phyloP scores from a whole-genome alignment of 176 grass and related monocot species.

The Elymus sibiricus region DNA sequence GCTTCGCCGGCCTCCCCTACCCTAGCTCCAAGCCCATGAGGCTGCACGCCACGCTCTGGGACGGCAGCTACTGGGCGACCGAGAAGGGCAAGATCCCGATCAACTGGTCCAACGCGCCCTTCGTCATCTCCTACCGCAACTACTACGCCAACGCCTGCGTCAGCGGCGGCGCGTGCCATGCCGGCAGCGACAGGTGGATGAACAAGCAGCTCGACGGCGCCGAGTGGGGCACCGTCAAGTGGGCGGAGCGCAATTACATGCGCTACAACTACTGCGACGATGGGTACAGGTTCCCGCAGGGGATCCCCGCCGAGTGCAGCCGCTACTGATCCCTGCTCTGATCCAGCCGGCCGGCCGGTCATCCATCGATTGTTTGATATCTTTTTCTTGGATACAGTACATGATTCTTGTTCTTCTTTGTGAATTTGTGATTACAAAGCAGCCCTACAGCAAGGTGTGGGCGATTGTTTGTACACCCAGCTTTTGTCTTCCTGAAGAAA shows the following conservation, averaged over 20 bases:
- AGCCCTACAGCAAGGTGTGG: not conserved
- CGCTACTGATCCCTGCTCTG: not conserved
- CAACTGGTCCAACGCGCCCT: slow-evolving; percentile 24
- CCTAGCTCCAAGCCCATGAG: slow-evolving; percentile 41
- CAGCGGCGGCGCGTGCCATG: not conserved
- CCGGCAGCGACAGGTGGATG: not conserved
- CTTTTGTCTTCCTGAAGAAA: not conserved
- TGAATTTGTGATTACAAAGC: not conserved
- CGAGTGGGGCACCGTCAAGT: not conserved
- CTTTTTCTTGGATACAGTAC: no score
- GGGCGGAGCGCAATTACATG: slow-evolving; percentile 1
- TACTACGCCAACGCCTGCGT: slow-evolving; percentile 1
- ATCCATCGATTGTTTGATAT: not conserved
- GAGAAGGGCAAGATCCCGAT: slow-evolving; percentile 28
- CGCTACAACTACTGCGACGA: slow-evolving; percentile 18
- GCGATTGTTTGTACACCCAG: not conserved
- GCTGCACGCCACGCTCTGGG: slow-evolving; percentile 27
- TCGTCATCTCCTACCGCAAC: slow-evolving; percentile 6
- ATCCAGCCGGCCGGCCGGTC: no score
- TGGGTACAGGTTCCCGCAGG: not conserved
- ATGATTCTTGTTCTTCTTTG: not conserved
- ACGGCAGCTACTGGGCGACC: slow-evolving; percentile 42
- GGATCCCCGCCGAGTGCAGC: slow-evolving; percentile 13
- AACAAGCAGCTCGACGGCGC: not conserved
- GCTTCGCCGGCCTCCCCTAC: slow-evolving; percentile 34